Evolutionary conservation across 2,329 filamentous ascomycete species (phyloP).

Genomic region (Trichophaea hybrida): DNA sequence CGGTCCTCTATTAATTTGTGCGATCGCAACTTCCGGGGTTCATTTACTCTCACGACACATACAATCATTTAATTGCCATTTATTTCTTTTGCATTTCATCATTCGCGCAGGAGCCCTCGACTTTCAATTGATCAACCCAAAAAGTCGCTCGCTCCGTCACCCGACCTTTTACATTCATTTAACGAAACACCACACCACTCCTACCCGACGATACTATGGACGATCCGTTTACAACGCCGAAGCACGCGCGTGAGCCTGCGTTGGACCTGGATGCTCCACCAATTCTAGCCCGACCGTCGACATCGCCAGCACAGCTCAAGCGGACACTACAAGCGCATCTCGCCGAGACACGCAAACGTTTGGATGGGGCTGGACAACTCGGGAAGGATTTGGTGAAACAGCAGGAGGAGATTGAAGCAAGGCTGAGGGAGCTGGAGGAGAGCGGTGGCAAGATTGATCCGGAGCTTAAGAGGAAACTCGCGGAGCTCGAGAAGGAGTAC

Average conservation of each 20-base stretch:
- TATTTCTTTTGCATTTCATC: neutral
- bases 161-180: neutral
- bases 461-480: slow-evolving; percentile 67
- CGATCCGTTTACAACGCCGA: slow-evolving; percentile 25
- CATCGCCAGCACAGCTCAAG: slow-evolving; percentile 76
- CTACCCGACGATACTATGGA: slow-evolving; percentile 18
- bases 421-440: slow-evolving; percentile 74
- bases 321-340: slow-evolving; percentile 82
- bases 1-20: neutral
- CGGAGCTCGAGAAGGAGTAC: slow-evolving; percentile 85
- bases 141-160: neutral
- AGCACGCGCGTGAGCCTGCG: neutral
- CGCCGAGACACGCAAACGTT: slow-evolving; percentile 75
- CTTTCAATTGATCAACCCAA: neutral
- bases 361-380: slow-evolving; percentile 80
- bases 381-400: slow-evolving; percentile 80
- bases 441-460: slow-evolving; percentile 61
- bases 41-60: neutral
- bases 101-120: neutral
- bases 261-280: slow-evolving; percentile 12
- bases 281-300: slow-evolving; percentile 12
- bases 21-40: neutral
- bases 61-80: neutral
- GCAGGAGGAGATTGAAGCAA: slow-evolving; percentile 65
- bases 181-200: neutral